Conservation (phyloP, 306 rosid species). For the Rosa chinensis region DNA sequence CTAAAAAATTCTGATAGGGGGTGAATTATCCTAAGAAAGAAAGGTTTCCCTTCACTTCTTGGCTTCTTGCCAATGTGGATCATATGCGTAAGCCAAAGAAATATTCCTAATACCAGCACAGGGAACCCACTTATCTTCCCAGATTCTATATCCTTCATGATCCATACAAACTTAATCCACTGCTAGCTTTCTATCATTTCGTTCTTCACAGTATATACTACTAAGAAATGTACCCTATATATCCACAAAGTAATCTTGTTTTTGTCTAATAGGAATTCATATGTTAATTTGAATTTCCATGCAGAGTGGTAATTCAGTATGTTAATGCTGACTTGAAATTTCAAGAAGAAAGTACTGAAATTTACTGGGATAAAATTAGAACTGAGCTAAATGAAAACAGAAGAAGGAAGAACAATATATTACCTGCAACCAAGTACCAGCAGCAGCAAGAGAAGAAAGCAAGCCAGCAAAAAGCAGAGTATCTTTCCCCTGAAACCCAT, state of each 20-base stretch:
- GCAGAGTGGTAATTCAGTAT: neutral
- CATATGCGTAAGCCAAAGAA: neutral
- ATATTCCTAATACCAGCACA: neutral
- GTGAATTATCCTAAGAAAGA: neutral
- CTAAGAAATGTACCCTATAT: neutral
- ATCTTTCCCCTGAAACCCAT: slow-evolving; percentile 77
- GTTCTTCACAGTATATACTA: neutral
- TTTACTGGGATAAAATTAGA: neutral
- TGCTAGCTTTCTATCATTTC: neutral
- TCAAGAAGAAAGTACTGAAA: neutral
- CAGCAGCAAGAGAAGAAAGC: slow-evolving; percentile 97
- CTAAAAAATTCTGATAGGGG: neutral
- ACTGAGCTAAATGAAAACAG: neutral
- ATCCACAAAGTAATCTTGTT: neutral
- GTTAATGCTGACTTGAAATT: neutral
- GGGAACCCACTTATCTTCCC: slow-evolving; percentile 1
- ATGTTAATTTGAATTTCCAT: neutral
- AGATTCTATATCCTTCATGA: slow-evolving; percentile 5
- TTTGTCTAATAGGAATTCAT: neutral
- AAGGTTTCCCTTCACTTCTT: neutral
- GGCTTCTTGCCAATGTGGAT: slow-evolving; percentile 1
- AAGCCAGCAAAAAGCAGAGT: slow-evolving; percentile 72
- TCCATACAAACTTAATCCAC: neutral
- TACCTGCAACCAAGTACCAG: slow-evolving; percentile 99
- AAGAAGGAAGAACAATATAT: neutral